Evolutionary conservation across 2,329 filamentous ascomycete species (phyloP), one percentile per base, ranked within the genome.

Genomic region (Penicillium sp.): DNA sequence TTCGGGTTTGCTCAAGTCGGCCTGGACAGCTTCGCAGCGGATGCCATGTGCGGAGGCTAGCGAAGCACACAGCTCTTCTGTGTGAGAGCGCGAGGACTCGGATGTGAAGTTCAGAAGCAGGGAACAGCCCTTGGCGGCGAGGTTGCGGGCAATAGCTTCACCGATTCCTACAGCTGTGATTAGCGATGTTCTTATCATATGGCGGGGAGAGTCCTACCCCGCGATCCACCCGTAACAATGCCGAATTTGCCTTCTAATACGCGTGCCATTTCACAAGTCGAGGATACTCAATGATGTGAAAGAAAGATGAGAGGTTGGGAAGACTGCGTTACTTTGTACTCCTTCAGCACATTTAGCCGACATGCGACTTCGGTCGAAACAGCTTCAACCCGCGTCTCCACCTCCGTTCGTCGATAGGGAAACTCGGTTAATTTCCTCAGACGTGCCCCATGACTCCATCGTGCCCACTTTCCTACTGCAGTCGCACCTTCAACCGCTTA

Each of bases 151-250:
- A 58, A 82, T 80, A 13, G 81, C 81, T 50, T 81, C 81, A 39
- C 88, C 88, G 61, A 93, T 92, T 57, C 88, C 88, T 89, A 56
- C 7, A 12, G 38, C 33, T 39, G 33, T 38, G 29, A 20, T 47
- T 31, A 9, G 41, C 24, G 37, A 32, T 15, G 12, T 27, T 38
- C 18, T 45, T 25, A 40, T 46, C 12, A 31, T 33, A 27, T 5
- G 35, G 49, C n/a, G 28, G 33, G 40, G 49, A 15, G 44, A 46
- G 42, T 23, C 61, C 54, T 76, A 88, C 88, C 87, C 76, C 89
- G 76, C 50, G 88, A 89, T 52, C 83, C 86, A 49, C 89, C 89
- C 1, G 89, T 93, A 41, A 93, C 78, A 57, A 95, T 84, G 46
- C 81, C 88, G 44, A 91, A 76, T 69, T 90, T 90, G 59, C 87